A percentile compares a stretch with the other conserved stretches of the same genome.
These are phyloP conservation scores for Mycena haematopus DNA, from an alignment of 768 basidiomycete species.

Conservation along the genomic window DNA sequence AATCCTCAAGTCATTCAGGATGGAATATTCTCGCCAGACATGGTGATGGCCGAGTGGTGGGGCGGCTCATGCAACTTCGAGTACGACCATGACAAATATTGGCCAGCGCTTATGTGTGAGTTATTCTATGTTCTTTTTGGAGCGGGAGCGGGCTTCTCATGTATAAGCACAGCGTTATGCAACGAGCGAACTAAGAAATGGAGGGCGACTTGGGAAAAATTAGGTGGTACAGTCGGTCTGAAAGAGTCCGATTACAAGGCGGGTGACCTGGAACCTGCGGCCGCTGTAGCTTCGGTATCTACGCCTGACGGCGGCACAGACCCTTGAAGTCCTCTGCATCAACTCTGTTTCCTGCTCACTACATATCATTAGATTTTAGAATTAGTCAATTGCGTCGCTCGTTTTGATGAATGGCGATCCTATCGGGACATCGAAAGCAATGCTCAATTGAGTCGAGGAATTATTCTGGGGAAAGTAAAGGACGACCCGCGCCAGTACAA, in stretches of 20 bases:
- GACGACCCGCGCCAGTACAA: too few relatives aligned
- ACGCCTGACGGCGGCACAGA: not conserved
- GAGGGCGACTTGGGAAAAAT: slow-evolving; percentile 66
- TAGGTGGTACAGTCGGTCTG: slow-evolving; percentile 74
- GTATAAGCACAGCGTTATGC: slow-evolving; percentile 41
- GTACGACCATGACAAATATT: slow-evolving; percentile 79
- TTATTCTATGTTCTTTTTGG: not conserved
- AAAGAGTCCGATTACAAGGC: slow-evolving; percentile 83
- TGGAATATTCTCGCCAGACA: slow-evolving; percentile 69
- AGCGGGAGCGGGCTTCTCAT: not conserved
- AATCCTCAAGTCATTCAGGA: slow-evolving; percentile 73
- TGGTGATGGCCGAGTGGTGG: slow-evolving; percentile 76
- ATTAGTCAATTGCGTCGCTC: not conserved
- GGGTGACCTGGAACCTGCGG: not conserved
- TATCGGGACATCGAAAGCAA: too few relatives aligned
- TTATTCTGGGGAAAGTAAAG: too few relatives aligned
- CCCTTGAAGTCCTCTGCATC: too few relatives aligned
- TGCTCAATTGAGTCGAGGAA: too few relatives aligned
- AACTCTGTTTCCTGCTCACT: too few relatives aligned
- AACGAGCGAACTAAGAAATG: slow-evolving; percentile 54
- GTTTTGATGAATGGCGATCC: not conserved
- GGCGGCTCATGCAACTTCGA: slow-evolving; percentile 70
- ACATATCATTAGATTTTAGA: not conserved
- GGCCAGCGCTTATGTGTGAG: slow-evolving; percentile 62
- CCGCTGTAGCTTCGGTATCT: not conserved